Evolutionary conservation across 225 moss, liverwort and hornwort species (phyloP), one percentile per base, ranked within the genome.

Genomic region (Lunularia cruciata): DNA sequence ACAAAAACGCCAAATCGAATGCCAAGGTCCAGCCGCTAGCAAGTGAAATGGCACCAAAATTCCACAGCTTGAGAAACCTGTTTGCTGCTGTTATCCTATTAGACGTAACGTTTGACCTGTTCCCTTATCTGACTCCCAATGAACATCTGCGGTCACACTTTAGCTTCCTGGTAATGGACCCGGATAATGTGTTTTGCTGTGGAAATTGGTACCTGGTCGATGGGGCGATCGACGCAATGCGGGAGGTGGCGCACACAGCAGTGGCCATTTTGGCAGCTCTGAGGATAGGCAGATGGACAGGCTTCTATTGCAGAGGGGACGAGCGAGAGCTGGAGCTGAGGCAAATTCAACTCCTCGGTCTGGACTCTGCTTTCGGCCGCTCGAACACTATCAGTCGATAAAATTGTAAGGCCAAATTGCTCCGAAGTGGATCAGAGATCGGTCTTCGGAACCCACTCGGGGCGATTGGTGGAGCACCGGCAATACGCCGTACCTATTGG

Each of bases 201-300:
- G 6, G 0, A 26, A 26, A 20, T 23, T 11, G 12, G 8, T 38
- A 92, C 92, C 92, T 92, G 83, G 92, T 75, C 77, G 87, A 87
- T 23, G 87, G 71, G 45, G 87, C 89, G 37, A 91, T 77, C 72
- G 87, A 84, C 75, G 91, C 86, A 69, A 94, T 76, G 76, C 87
- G 70, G 75, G 89, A 86, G 67, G 77, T 63, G 51, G 83, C 83
- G 57, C 86, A 89, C 74, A 94, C 84, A 42, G 89, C 89, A 70
- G 91, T 86, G 81, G 89, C 89, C 94, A 94, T 94, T 49, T 52
- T 52, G 14, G 69, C 55, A 14, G 38, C 71, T 60, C 40, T 25
- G 28, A 30, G 46, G 22, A 20, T n/a, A 32, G 28, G 71, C 28
- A 36, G 19, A 25, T 71, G 18, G 40, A 37, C 30, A 22, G 28